Percentiles rank a stretch among this genome's conserved stretches.
These are phyloP conservation scores for Hysterium pulicare DNA, from an alignment of 2,329 filamentous ascomycete genomes.

Conservation along the genomic window DNA sequence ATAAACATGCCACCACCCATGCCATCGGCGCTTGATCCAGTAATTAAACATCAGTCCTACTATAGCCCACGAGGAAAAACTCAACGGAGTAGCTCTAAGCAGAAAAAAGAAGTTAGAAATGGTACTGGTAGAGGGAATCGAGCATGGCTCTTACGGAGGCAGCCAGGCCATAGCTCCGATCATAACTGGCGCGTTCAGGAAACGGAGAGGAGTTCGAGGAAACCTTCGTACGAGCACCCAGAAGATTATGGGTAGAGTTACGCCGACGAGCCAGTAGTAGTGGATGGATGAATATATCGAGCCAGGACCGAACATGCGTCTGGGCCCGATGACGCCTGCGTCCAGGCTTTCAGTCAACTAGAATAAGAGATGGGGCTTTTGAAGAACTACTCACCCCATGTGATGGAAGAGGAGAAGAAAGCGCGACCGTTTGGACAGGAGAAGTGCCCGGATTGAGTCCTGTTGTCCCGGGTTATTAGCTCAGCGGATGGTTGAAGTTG, in stretches of 20 bases:
- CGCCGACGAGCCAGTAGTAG: conserved; percentile 70
- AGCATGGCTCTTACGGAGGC: conserved; percentile 50
- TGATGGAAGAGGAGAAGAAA: conserved; percentile 63
- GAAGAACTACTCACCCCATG: too few species aligned
- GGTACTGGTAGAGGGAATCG: too few species aligned
- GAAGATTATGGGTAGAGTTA: conserved; percentile 59
- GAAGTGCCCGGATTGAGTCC: conserved; percentile 58
- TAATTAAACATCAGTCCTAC: conserved; percentile 68
- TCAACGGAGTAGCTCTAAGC: conserved; percentile 59
- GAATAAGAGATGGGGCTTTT: too few species aligned
- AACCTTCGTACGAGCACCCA: conserved; percentile 60
- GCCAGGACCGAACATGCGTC: conserved; percentile 63
- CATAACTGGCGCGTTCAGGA: conserved; percentile 63
- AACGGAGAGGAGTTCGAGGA: conserved; percentile 60
- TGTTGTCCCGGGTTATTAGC: too few species aligned
- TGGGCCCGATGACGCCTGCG: conserved; percentile 69
- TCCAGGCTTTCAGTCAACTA: too few species aligned
- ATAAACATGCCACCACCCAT: conserved; percentile 74
- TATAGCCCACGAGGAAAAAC: conserved; percentile 67
- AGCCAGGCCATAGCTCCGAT: conserved; percentile 20
- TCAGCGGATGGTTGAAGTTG: too few species aligned
- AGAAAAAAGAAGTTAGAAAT: too few species aligned
- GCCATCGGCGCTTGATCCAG: conserved; percentile 61
- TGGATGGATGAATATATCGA: conserved; percentile 63
- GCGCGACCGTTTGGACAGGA: conserved; percentile 57